A percentile compares a stretch with the other conserved stretches of the same genome.
Conservation (phyloP, 495 filamentous ascomycete genomes). For the Neohortaea acidophila region DNA sequence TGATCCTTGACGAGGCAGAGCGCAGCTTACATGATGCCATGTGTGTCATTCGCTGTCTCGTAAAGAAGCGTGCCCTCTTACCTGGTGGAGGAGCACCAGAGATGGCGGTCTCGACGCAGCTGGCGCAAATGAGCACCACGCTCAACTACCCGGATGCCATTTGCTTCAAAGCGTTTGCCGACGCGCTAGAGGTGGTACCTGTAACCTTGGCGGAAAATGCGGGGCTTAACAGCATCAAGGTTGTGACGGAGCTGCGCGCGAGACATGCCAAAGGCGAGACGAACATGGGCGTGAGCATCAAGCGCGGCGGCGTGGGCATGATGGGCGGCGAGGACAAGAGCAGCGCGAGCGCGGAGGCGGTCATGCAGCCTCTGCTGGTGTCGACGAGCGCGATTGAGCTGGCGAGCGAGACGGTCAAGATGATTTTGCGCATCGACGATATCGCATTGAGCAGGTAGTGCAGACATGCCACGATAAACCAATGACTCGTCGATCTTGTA, state of each 20-base stretch:
- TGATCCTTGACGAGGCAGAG: conserved; percentile 95
- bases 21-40: conserved; percentile 91
- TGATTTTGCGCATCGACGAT: conserved; percentile 95
- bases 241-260: conserved; percentile 92
- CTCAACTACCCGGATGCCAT: conserved; percentile 85
- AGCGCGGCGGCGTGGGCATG: conserved; percentile 87
- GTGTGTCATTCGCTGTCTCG: conserved; percentile 90
- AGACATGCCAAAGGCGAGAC: conserved; percentile 86
- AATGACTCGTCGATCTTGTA: no score
- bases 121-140: conserved; percentile 64
- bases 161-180: conserved; percentile 97
- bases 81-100: conserved; percentile 93
- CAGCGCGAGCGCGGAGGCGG: conserved; percentile 85
- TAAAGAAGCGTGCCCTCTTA: conserved; percentile 93
- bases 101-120: conserved; percentile 74
- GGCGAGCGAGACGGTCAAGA: conserved; percentile 95
- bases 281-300: conserved; percentile 93
- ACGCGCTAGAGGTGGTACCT: conserved; percentile 93
- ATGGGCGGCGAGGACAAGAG: conserved; percentile 89
- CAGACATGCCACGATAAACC: no score
- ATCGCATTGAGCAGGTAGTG: conserved; percentile 46
- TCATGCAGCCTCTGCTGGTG: conserved; percentile 86
- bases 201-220: conserved; percentile 96
- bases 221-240: conserved; percentile 91
- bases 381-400: conserved; percentile 95